These are phyloP conservation scores for Coniferiporia sulphurascens DNA, from an alignment of 1,284 basidiomycete species.

Conservation along the genomic window DNA sequence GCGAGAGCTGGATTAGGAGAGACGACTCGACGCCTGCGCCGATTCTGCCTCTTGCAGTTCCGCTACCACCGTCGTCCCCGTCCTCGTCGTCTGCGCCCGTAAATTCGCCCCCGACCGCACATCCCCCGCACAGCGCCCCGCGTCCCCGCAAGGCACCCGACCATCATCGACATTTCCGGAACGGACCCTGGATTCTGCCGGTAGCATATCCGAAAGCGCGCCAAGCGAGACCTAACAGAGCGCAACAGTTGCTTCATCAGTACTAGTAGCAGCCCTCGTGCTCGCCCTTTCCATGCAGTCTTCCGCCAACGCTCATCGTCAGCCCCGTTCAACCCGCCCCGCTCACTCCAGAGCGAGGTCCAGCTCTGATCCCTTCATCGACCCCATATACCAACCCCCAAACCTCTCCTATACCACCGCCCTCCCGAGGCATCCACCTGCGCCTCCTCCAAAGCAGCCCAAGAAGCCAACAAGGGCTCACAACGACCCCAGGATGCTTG, in stretches of 20 bases:
- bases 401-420: conserved; percentile 33
- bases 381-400: conserved; percentile 38
- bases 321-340: conserved; percentile 12
- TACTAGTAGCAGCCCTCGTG: not conserved
- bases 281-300: not conserved
- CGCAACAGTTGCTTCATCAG: not conserved
- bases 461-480: conserved; percentile 28
- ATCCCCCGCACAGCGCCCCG: not conserved
- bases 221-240: not conserved
- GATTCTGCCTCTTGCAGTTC: not conserved
- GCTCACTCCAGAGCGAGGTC: conserved; percentile 42
- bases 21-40: not conserved
- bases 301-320: conserved; percentile 1
- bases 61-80: not conserved
- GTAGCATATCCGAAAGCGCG: not conserved
- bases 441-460: conserved; percentile 26
- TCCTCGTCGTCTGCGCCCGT: not conserved
- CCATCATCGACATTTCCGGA: not conserved
- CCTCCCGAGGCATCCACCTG: conserved; percentile 28
- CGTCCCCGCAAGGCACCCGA: not conserved
- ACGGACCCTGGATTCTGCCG: not conserved
- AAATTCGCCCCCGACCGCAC: not conserved
- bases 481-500: conserved; percentile 30
- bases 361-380: conserved; percentile 56
- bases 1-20: not conserved